Conservation (phyloP, 805 yeast genomes). For the Ogataea pignaliae region DNA sequence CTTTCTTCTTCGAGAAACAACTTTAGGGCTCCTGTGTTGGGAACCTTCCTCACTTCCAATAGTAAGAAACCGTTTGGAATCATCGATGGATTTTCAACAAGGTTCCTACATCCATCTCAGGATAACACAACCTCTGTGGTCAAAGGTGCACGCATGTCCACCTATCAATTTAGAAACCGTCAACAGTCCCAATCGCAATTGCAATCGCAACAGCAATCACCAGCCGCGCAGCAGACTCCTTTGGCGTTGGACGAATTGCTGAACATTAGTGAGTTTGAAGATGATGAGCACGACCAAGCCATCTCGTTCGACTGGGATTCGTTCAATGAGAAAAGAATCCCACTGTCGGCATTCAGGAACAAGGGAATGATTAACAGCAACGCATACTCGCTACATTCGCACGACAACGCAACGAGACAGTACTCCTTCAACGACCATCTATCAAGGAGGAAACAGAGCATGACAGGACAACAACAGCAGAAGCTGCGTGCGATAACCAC, state of each 20-base stretch:
- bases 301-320: conserved; percentile 21
- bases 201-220: conserved; percentile 3
- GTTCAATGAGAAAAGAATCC: conserved; percentile 48
- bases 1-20: conserved; percentile 83
- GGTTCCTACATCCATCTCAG: conserved; percentile 58
- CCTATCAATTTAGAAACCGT: background rate
- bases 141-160: conserved; percentile 17
- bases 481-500: conserved; percentile 5
- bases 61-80: conserved; percentile 81
- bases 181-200: background rate
- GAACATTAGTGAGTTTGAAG: conserved; percentile 84
- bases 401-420: conserved; percentile 19
- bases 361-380: conserved; percentile 44
- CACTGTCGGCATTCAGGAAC: conserved; percentile 87
- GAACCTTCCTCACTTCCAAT: conserved; percentile 81
- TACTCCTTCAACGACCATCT: conserved; percentile 22
- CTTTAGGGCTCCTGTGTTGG: conserved; percentile 85
- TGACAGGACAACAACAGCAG: background rate
- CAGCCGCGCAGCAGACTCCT: conserved; percentile 14
- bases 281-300: conserved; percentile 53
- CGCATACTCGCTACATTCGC: conserved; percentile 7
- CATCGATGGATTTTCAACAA: conserved; percentile 89
- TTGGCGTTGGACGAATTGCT: conserved; percentile 68
- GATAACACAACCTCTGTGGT: conserved; percentile 23
- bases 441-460: conserved; percentile 7